Conservation (phyloP, 352 stramenopile genomes). For the Phytopythium boreale region DNA sequence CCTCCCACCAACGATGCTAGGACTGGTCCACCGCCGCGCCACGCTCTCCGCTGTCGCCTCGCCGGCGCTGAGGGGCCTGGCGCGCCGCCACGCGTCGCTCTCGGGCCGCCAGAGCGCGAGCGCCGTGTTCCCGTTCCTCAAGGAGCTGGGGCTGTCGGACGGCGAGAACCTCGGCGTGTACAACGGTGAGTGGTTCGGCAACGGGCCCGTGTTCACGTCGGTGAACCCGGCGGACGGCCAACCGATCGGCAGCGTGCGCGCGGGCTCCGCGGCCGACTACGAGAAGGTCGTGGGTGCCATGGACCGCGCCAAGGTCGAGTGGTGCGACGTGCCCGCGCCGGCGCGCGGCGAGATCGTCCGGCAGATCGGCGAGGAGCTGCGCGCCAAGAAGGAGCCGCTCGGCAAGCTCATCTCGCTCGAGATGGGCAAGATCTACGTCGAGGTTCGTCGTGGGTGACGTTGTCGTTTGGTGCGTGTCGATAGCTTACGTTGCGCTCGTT, state of each 20-base stretch:
- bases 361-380: conserved; percentile 89
- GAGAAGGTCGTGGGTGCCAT: conserved; percentile 78
- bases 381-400: conserved; percentile 86
- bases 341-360: conserved; percentile 89
- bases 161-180: conserved; percentile 83
- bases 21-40: conserved; percentile 15
- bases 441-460: conserved; percentile 28
- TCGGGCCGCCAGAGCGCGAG: conserved; percentile 35
- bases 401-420: conserved; percentile 90
- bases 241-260: conserved; percentile 78
- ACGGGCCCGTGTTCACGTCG: conserved; percentile 74
- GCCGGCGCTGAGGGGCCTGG: conserved; percentile 15
- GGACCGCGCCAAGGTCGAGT: conserved; percentile 80
- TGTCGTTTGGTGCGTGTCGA: not conserved
- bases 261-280: conserved; percentile 83
- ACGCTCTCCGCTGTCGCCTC: conserved; percentile 2
- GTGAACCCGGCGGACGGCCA: conserved; percentile 84
- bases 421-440: conserved; percentile 94
- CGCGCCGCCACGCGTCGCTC: conserved; percentile 20
- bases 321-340: conserved; percentile 85
- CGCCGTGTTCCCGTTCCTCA: conserved; percentile 71
- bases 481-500: not conserved
- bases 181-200: conserved; percentile 86
- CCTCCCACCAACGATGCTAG: conserved; percentile 31
- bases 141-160: conserved; percentile 74